These are phyloP conservation scores for Kluyveromyces siamensis DNA, from an alignment of 805 yeast species.

Conservation along the genomic window DNA sequence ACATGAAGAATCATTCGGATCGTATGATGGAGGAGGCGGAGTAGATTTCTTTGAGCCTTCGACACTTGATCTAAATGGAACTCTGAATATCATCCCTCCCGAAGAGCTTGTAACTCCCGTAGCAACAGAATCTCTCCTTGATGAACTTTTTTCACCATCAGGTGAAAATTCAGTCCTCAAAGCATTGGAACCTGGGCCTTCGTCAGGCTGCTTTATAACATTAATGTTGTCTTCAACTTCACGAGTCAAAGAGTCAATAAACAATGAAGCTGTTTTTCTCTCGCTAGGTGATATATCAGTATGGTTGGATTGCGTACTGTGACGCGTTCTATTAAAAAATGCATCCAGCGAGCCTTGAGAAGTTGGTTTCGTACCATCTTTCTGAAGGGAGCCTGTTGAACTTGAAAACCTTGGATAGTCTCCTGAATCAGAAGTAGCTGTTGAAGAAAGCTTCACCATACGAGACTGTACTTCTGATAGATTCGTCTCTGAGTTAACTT, in stretches of 20 bases:
- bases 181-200: neutral
- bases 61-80: constrained; percentile 47
- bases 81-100: constrained; percentile 41
- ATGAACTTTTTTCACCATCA: neutral
- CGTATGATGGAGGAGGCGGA: constrained; percentile 23
- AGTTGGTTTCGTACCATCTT: neutral
- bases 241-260: neutral
- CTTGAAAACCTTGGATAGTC: constrained; percentile 8
- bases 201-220: neutral
- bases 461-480: neutral
- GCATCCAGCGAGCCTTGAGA: constrained; percentile 11
- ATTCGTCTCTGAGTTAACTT: constrained; percentile 35
- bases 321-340: constrained; percentile 2
- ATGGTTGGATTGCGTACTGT: neutral
- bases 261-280: constrained; percentile 3
- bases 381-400: constrained; percentile 4
- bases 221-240: neutral
- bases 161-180: neutral
- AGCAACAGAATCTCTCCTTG: constrained; percentile 2
- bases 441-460: neutral
- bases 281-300: constrained; percentile 1
- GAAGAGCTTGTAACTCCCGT: constrained; percentile 24
- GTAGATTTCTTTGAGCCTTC: constrained; percentile 32
- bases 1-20: neutral
- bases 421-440: neutral